phyloP scores from a whole-genome alignment of 192 early-diverging fungal species.

The Gonapodya sp. region DNA sequence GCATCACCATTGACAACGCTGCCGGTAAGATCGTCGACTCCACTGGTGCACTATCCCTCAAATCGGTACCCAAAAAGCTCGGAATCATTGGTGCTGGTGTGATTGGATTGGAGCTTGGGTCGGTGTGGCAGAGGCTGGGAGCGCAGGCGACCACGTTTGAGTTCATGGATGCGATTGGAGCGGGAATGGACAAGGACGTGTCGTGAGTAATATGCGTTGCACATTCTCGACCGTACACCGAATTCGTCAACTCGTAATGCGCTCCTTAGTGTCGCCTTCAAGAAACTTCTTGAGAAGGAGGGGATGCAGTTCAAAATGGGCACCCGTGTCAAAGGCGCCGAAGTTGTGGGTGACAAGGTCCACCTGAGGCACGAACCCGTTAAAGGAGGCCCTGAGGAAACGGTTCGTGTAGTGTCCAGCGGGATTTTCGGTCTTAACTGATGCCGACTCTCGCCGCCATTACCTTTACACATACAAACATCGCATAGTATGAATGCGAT shows the following conservation, averaged over 20 bases:
- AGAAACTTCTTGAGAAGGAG: slow-evolving; percentile 84
- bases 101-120: slow-evolving; percentile 97
- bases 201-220: slow-evolving; percentile 43
- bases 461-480: not conserved
- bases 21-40: slow-evolving; percentile 94
- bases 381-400: slow-evolving; percentile 56
- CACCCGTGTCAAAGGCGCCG: slow-evolving; percentile 89
- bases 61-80: slow-evolving; percentile 95
- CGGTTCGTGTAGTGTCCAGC: slow-evolving; percentile 45
- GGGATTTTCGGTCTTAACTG: slow-evolving; percentile 3
- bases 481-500: slow-evolving; percentile 69
- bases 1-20: slow-evolving; percentile 37
- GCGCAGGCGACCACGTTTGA: slow-evolving; percentile 93
- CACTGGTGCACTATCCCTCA: slow-evolving; percentile 91
- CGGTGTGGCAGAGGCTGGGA: slow-evolving; percentile 94
- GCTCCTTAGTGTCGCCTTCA: slow-evolving; percentile 67
- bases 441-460: slow-evolving; percentile 3
- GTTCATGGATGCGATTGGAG: slow-evolving; percentile 83
- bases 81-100: slow-evolving; percentile 98
- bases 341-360: slow-evolving; percentile 74
- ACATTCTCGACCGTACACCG: too few species aligned
- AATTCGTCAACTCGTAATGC: too few species aligned
- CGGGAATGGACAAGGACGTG: slow-evolving; percentile 92
- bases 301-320: slow-evolving; percentile 96
- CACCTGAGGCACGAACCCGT: slow-evolving; percentile 85